phyloP scores from a whole-genome alignment of 1,284 basidiomycete genomes.

The Papiliotrema fonsecae region DNA sequence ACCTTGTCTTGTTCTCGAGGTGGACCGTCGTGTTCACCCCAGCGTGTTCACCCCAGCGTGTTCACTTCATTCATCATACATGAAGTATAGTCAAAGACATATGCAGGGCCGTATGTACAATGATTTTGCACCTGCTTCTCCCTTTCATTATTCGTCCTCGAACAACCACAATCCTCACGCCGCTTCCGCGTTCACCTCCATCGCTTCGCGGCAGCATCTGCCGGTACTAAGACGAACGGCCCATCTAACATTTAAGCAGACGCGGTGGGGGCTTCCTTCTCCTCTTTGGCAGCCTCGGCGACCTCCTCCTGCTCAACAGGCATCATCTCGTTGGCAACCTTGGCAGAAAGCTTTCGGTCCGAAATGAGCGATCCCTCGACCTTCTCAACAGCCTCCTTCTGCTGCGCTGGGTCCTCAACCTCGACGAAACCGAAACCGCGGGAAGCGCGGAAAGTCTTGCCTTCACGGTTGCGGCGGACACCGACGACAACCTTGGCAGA shows the following conservation, averaged over 20 bases:
- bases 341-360: conserved; percentile 75
- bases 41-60: too few relatives aligned
- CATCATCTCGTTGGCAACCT: conserved; percentile 60
- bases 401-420: conserved; percentile 74
- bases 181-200: not conserved
- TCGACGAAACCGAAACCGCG: conserved; percentile 95
- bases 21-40: too few relatives aligned
- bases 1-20: too few relatives aligned
- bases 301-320: conserved; percentile 31
- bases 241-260: too few relatives aligned
- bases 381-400: conserved; percentile 72
- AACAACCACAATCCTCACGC: not conserved
- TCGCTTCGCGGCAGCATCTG: too few relatives aligned
- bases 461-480: conserved; percentile 60
- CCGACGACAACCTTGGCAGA: conserved; percentile 72
- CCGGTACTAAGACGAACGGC: too few relatives aligned
- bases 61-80: too few relatives aligned
- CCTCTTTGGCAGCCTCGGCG: conserved; percentile 13
- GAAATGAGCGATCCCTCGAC: conserved; percentile 76
- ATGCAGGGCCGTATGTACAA: not conserved
- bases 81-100: too few relatives aligned
- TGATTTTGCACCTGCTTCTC: too few relatives aligned
- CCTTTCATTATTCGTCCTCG: too few relatives aligned
- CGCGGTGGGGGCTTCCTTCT: not conserved
- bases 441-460: conserved; percentile 54